Base-by-base conservation (phyloP, 2,329 filamentous ascomycete genomes). In the Aspergillus arachidicola region DNA sequence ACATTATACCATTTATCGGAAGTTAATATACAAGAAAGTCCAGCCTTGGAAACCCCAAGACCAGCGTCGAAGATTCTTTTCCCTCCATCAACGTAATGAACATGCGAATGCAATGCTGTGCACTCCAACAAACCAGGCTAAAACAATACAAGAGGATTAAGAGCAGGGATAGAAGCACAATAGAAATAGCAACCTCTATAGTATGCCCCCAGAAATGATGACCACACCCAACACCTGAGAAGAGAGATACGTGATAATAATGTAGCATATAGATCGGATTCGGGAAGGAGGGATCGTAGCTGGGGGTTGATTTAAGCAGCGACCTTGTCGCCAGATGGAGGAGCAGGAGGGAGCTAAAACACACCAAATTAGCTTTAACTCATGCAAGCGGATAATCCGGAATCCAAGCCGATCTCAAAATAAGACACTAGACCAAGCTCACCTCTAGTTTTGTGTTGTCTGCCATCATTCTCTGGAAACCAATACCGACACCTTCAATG, bases 401-500 rank as follows among this genome's bases (percentile, higher is more conserved):
- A 23, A 32, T 6, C 48, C n/a, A 51, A 12, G 26, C 16, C 11
- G 26, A 12, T 12, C 28, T n/a, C 9, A 6, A 6, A n/a, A 11
- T 19, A 30, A 21, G 7, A 32, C 28, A 6, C 16, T 32, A n/a
- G 48, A 51, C 2, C 4, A 14, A 32, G 19, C 82, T 71, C 73
- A 90, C 88, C 82, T 97, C 93, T 71, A 96, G 83, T 82, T 90
- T 90, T 68, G 93, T 96, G 78, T 90, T 91, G 67, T 93, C 91
- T 41, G 94, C 92, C 87, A 97, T 91, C 90, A 97, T 93, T 79
- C 94, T 90, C 79, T 93, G 91, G 83, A 97, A 94, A 10, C 92
- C 94, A 75, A 99, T 98, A 72, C 94, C 94, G 60, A 98, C 95
- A 73, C 95, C 94, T 81, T 99, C 94, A 68, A 99, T 98, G 69